A percentile compares a stretch with the other conserved stretches of the same genome.
These are phyloP conservation scores for Hirsutella thompsonii DNA, from an alignment of 2,329 filamentous ascomycete species.

Conservation along the genomic window DNA sequence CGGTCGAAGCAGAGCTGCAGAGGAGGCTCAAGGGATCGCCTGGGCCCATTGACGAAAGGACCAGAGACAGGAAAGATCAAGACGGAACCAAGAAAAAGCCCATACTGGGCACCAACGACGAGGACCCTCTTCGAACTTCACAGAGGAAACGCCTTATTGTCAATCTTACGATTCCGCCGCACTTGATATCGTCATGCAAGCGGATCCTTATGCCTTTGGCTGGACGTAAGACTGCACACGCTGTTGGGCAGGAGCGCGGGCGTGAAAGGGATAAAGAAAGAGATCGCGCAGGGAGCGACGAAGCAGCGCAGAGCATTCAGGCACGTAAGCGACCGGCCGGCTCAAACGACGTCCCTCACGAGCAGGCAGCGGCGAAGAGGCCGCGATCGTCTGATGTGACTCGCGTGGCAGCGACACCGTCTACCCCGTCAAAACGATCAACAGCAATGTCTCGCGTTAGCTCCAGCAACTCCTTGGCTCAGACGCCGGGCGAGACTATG, in stretches of 20 bases:
- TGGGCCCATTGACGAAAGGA: conserved; percentile 9
- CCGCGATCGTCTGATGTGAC: conserved; percentile 29
- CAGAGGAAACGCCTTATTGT: conserved; percentile 25
- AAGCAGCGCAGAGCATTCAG: conserved; percentile 17
- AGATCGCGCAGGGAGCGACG: conserved; percentile 25
- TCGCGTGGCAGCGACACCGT: conserved; percentile 23
- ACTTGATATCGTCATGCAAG: conserved; percentile 28
- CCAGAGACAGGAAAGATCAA: conserved; percentile 10
- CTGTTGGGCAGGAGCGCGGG: conserved; percentile 1
- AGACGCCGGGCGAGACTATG: conserved; percentile 34
- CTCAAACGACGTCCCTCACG: conserved; percentile 21
- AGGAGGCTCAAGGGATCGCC: conserved; percentile 17
- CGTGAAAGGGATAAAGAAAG: conserved; percentile 9
- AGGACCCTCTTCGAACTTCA: conserved; percentile 14
- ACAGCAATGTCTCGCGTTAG: conserved; percentile 39
- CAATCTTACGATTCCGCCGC: conserved; percentile 35
- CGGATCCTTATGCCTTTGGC: conserved; percentile 31
- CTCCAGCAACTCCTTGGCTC: conserved; percentile 37
- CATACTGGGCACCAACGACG: conserved; percentile 11
- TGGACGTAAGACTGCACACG: conserved; percentile 10
- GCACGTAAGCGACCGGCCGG: conserved; percentile 37
- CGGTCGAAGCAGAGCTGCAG: conserved; percentile 29
- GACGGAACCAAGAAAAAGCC: conserved; percentile 14
- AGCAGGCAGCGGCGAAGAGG: conserved; percentile 24
- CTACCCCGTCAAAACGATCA: conserved; percentile 39